Evolutionary conservation across 345 rosid genomes (phyloP), one percentile per base, ranked within the genome.

Genomic region (Citrus trifoliata): DNA sequence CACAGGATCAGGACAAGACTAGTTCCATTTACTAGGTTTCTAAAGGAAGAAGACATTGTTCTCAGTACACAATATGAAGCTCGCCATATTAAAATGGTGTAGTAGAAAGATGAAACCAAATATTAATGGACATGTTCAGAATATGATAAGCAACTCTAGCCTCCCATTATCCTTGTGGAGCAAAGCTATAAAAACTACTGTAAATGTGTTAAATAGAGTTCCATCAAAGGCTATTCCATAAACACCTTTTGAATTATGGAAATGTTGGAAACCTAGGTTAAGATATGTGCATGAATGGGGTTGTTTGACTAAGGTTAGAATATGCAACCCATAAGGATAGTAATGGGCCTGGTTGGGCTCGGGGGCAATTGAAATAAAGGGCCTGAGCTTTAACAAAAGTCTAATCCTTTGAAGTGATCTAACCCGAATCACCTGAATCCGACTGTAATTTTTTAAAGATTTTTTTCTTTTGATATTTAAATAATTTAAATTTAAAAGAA

Each of bases 391-490:
- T 38, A 16, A 18, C 16, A 16, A 4, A 48, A 35, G 16, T 0
- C 2, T 48, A 4, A 0, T 4, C 7, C 56, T 14, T 38, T 38
- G 42, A 38, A 38, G 0, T 38, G 42, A 7, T 3, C 0, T 0
- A 0, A 38, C 12, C 10, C 3, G 3, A 38, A 38, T 38, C 10
- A n/a, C n/a, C n/a, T n/a, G 10, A 28, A 2, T 2, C 2, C 0
- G 0, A 38, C 0, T 6, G 1, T 38, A 38, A 38, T 7, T 38
- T 38, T 38, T 38, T 38, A 7, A 38, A 37, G 10, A 7, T 7
- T 7, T 7, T 38, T 38, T 38, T 38, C 5, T 38, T 37, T 37
- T 37, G 38, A 37, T 37, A 7, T 37, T 37, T 37, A 37, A 37
- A 37, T 37, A 7, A 7, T 37, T 37, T 37, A 37, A 37, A 6